Base-by-base conservation (phyloP, 2,329 filamentous ascomycete genomes). In the Ophiosphaerella herpotricha region DNA sequence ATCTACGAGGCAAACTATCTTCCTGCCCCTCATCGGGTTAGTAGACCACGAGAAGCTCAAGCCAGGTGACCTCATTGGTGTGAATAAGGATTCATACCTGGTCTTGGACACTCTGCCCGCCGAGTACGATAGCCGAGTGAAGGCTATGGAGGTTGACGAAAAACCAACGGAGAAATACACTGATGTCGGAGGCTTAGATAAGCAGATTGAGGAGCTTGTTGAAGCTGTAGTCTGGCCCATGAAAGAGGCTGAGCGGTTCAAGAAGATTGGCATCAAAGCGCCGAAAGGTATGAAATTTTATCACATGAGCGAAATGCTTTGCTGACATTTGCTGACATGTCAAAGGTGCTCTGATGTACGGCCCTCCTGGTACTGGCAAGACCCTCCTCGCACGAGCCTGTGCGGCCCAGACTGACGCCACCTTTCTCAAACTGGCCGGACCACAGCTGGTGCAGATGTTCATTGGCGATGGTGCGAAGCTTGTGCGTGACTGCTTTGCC, bases 61-160 rank as follows among this genome's bases (percentile, higher is more conserved):
- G 80, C 94, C 94, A 2, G 93, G 87, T 66, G 95, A 99, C 70
- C 83, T 99, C 40, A 99, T 99, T 56, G 94, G 94, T 75, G 92
- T 99, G 50, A 97, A 99, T 76, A 99, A 99, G 79, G 95, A 99
- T 70, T 97, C 93, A 50, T 99, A 99, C 74, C 86, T 99, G 32
- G 90, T 99, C 60, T 83, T 99, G 50, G 95, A 99, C 72, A 99
- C 94, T 21, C 82, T 99, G 60, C 94, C 94, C 1, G 94, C 94
- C 39, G 95, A 99, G 75, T 99, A 99, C 71, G 94, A 99, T 73
- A 97, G 93, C 78, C 86, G 94, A 75, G 94, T 99, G 61, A 99
- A 99, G 81, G 95, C 95, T 32, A 99, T 99, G 94, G 95, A 99
- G 80, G 94, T 99, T 7, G 94, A 99, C 68, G 95, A 99, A 83